A percentile compares a stretch with the other conserved stretches of the same genome.
These are phyloP conservation scores for Rosa multiflora DNA, from an alignment of 306 rosid species.

Conservation along the genomic window DNA sequence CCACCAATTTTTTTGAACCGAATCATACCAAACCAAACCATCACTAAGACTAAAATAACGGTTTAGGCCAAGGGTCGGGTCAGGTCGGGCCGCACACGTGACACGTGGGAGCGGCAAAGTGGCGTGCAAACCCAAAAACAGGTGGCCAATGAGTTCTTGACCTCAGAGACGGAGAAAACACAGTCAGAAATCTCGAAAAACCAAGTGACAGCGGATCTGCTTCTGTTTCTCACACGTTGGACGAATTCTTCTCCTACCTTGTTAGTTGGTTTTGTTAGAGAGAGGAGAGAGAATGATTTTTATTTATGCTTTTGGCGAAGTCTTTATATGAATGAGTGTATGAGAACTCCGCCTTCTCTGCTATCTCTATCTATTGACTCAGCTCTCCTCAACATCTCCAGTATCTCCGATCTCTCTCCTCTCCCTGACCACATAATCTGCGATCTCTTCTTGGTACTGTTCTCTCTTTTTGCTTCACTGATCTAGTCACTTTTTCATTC, in stretches of 20 bases:
- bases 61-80: not conserved
- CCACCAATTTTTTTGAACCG: too few relatives aligned
- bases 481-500: not conserved
- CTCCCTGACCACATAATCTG: conserved; percentile 90
- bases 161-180: conserved; percentile 23
- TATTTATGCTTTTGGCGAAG: not conserved
- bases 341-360: conserved; percentile 91
- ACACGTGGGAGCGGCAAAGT: not conserved
- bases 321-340: conserved; percentile 32
- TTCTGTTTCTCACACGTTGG: conserved; percentile 14
- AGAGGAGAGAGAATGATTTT: not conserved
- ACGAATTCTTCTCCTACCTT: conserved; percentile 31
- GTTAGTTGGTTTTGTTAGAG: not conserved
- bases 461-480: not conserved
- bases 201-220: not conserved
- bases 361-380: conserved; percentile 82
- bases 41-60: too few relatives aligned
- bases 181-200: not conserved
- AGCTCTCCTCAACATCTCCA: conserved; percentile 74
- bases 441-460: conserved; percentile 68
- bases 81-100: not conserved
- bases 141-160: not conserved
- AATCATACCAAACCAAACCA: too few relatives aligned
- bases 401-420: conserved; percentile 81
- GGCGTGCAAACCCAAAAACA: not conserved